phyloP scores from a whole-genome alignment of 495 filamentous ascomycete species.

The Lasiosphaeriaceae sp. region DNA sequence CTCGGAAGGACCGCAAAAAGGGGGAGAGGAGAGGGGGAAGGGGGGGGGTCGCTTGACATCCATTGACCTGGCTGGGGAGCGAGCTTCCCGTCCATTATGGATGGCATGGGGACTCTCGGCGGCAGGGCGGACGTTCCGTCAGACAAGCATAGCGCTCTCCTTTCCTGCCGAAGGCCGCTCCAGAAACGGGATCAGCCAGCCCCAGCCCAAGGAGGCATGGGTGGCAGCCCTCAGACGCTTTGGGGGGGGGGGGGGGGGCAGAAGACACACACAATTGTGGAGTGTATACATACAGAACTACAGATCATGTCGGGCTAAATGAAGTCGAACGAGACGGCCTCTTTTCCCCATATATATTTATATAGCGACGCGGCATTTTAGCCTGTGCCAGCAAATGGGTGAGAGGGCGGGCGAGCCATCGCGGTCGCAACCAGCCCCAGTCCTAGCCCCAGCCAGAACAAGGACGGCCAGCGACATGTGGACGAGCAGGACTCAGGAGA shows the following conservation, averaged over 20 bases:
- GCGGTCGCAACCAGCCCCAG: no score
- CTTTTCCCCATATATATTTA: background rate
- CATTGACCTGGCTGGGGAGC: background rate
- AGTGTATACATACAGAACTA: background rate
- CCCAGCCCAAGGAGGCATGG: no score
- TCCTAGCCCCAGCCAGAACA: no score
- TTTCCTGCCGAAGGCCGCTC: conserved; percentile 3
- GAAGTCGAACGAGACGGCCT: background rate
- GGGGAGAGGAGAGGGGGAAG: background rate
- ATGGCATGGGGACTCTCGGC: background rate
- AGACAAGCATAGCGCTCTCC: background rate
- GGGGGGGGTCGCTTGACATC: background rate
- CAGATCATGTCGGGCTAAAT: conserved; percentile 4
- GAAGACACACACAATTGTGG: no score
- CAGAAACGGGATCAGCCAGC: conserved; percentile 9
- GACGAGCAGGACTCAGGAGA: no score
- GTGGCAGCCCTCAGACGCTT: no score
- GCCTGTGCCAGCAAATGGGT: conserved; percentile 6
- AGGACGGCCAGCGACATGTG: no score
- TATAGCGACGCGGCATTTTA: conserved; percentile 9
- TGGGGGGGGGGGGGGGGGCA: no score
- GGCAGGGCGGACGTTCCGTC: background rate
- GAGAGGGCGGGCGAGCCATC: background rate
- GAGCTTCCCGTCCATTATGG: no score
- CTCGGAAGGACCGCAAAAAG: background rate